phyloP scores from a whole-genome alignment of 2,329 filamentous ascomycete species.

The Xylaria multiplex region DNA sequence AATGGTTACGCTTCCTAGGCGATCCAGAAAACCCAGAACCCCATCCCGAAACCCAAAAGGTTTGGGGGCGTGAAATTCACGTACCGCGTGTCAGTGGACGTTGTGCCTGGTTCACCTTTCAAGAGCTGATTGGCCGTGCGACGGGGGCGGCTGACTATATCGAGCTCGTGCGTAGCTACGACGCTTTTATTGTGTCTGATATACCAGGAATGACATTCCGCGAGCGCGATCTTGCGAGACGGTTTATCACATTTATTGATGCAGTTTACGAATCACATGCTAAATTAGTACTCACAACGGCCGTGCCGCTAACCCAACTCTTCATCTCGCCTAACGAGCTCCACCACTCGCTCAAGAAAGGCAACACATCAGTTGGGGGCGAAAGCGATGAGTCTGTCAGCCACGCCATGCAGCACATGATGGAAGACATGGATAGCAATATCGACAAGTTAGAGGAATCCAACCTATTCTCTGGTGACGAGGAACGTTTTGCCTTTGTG shows the following conservation, averaged over 20 bases:
- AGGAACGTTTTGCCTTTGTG: slow-evolving; percentile 96
- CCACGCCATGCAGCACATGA: slow-evolving; percentile 79
- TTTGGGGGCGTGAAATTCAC: slow-evolving; percentile 91
- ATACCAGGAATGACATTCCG: slow-evolving; percentile 91
- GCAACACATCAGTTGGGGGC: slow-evolving; percentile 55
- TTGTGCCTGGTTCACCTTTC: slow-evolving; percentile 90
- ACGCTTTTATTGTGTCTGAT: slow-evolving; percentile 90
- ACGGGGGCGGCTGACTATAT: slow-evolving; percentile 96
- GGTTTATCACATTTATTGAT: slow-evolving; percentile 98
- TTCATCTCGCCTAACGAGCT: slow-evolving; percentile 82
- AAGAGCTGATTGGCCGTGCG: slow-evolving; percentile 87
- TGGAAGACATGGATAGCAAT: slow-evolving; percentile 88
- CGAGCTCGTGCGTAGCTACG: slow-evolving; percentile 88
- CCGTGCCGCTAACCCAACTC: slow-evolving; percentile 83
- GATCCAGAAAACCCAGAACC: slow-evolving; percentile 80
- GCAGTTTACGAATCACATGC: slow-evolving; percentile 92
- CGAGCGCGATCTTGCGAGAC: slow-evolving; percentile 84
- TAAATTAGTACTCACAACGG: slow-evolving; percentile 94
- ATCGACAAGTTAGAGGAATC: slow-evolving; percentile 86
- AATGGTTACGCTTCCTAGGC: slow-evolving; percentile 95
- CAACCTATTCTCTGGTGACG: slow-evolving; percentile 90
- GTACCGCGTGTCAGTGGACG: slow-evolving; percentile 89
- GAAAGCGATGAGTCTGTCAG: slow-evolving; percentile 57
- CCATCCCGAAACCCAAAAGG: slow-evolving; percentile 79
- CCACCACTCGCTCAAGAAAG: slow-evolving; percentile 65